A percentile compares a stretch with the other conserved stretches of the same genome.
Evolutionary conservation across 1,284 basidiomycete species (phyloP).

Genomic region (Cutaneotrichosporon dermatis): DNA sequence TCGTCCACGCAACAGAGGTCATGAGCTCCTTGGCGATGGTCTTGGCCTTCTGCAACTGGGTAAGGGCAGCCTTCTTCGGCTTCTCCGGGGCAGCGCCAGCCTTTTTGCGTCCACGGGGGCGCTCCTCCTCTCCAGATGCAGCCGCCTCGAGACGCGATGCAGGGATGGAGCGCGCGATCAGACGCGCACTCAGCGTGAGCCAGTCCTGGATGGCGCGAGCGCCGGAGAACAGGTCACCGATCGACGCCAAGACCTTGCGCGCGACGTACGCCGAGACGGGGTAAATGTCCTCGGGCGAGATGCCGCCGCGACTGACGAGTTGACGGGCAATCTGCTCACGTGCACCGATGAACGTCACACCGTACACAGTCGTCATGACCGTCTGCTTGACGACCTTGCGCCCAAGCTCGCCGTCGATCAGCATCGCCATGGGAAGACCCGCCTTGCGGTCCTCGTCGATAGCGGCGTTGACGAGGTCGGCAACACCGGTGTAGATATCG

Average conservation of each 20-base stretch:
- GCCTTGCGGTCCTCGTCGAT: slow-evolving; percentile 52
- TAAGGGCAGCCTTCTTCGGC: too few species aligned
- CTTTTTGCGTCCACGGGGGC: not conserved
- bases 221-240: slow-evolving; percentile 88
- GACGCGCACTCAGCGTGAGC: slow-evolving; percentile 74
- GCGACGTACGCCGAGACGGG: slow-evolving; percentile 76
- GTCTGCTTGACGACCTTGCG: slow-evolving; percentile 99
- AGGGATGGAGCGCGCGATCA: slow-evolving; percentile 86
- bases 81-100: too few species aligned
- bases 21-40: slow-evolving; percentile 78
- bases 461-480: slow-evolving; percentile 57
- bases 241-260: slow-evolving; percentile 71
- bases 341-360: slow-evolving; percentile 89
- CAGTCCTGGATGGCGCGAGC: slow-evolving; percentile 89
- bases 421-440: slow-evolving; percentile 57
- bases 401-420: slow-evolving; percentile 75
- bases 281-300: slow-evolving; percentile 71
- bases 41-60: slow-evolving; percentile 1
- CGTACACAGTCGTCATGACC: slow-evolving; percentile 99
- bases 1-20: slow-evolving; percentile 96
- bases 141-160: slow-evolving; percentile 57
- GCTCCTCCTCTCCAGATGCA: not conserved
- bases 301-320: slow-evolving; percentile 69
- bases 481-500: slow-evolving; percentile 96
- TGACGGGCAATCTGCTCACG: slow-evolving; percentile 92